Conservation (phyloP, 73 alveolate species). For the Blepharisma japonicum region DNA sequence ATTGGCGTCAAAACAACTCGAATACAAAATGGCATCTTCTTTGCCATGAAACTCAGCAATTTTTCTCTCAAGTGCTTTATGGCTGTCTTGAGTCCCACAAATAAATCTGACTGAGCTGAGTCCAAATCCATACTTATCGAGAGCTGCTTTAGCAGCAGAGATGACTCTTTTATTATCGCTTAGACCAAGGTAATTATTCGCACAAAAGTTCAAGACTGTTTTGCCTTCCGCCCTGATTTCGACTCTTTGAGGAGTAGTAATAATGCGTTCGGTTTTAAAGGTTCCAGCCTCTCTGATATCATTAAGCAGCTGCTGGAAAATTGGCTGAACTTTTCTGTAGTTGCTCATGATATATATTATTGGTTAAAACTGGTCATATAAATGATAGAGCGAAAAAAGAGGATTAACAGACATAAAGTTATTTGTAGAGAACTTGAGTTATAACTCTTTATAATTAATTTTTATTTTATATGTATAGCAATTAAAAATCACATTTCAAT, state of each 20-base stretch:
- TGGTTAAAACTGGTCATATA: too few species aligned
- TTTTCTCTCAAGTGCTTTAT: slow-evolving; percentile 36
- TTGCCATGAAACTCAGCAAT: slow-evolving; percentile 66
- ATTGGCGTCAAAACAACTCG: slow-evolving; percentile 77
- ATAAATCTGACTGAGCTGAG: slow-evolving; percentile 69
- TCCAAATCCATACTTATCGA: slow-evolving; percentile 61
- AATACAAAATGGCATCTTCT: slow-evolving; percentile 70
- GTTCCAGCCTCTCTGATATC: slow-evolving; percentile 54
- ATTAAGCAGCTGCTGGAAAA: slow-evolving; percentile 4
- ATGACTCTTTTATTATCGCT: slow-evolving; percentile 46
- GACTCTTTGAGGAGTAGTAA: slow-evolving; percentile 35
- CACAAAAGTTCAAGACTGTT: slow-evolving; percentile 74
- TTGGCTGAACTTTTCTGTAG: not conserved
- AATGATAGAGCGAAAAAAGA: too few species aligned
- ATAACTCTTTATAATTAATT: too few species aligned
- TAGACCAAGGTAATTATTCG: slow-evolving; percentile 73
- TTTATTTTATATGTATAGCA: too few species aligned
- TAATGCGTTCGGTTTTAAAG: slow-evolving; percentile 45
- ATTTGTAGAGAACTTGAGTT: too few species aligned
- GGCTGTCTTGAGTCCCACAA: slow-evolving; percentile 71
- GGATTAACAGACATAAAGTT: too few species aligned
- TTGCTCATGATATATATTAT: too few species aligned
- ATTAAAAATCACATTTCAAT: too few species aligned
- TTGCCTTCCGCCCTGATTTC: slow-evolving; percentile 35
- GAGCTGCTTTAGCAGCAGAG: slow-evolving; percentile 51